Evolutionary conservation across 441 rosid species (phyloP).

Genomic region (Populus hybrid): DNA sequence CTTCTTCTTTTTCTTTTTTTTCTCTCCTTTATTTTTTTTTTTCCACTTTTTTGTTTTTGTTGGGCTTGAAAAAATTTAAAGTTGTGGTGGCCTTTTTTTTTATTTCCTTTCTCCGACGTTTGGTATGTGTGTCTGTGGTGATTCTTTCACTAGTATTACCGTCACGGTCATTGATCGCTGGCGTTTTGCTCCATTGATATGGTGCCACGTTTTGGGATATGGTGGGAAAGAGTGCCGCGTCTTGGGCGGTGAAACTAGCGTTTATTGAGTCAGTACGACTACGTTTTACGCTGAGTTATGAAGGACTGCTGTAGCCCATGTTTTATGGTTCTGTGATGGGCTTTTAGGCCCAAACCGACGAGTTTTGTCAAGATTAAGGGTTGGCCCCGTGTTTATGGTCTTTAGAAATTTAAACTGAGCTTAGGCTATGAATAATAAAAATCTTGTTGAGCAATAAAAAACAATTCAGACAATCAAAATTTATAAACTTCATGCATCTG

Average conservation of each 20-base stretch:
- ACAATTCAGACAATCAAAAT: background rate
- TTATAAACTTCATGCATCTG: too few species aligned
- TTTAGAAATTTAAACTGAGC: background rate
- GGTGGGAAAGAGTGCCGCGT: slow-evolving; percentile 6
- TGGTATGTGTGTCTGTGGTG: slow-evolving; percentile 14
- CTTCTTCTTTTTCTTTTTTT: background rate
- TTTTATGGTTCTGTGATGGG: background rate
- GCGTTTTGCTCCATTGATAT: background rate
- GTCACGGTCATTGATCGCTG: slow-evolving; percentile 7
- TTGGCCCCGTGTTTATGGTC: background rate
- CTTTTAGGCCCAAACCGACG: background rate
- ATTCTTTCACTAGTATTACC: slow-evolving; percentile 6
- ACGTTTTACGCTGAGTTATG: background rate
- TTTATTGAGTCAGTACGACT: background rate
- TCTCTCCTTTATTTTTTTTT: background rate
- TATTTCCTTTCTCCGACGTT: background rate
- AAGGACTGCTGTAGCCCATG: background rate
- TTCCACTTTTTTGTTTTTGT: background rate
- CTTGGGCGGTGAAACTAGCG: slow-evolving; percentile 13
- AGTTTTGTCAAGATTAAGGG: background rate
- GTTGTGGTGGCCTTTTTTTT: background rate
- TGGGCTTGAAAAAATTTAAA: background rate
- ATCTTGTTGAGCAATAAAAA: background rate
- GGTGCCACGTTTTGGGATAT: background rate
- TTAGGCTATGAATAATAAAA: too few species aligned